Evolutionary conservation across 169 alveolate species (phyloP), one percentile per base, ranked within the genome.

Genomic region (Plasmodium sp.): DNA sequence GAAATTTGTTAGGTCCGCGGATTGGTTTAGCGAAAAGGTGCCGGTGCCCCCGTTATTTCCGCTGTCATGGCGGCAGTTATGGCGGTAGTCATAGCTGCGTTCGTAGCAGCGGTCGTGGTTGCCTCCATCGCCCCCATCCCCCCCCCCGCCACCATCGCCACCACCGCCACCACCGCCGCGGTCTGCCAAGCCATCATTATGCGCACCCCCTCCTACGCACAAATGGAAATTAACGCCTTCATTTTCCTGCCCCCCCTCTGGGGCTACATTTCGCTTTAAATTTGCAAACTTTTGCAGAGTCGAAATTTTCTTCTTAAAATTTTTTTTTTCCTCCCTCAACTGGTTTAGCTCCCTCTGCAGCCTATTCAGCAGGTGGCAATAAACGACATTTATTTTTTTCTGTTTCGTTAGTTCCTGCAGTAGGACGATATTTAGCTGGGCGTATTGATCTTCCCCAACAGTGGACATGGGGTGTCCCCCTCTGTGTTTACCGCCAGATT

Each of bases 351-450:
- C 82, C n/a, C 83, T 81, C 83, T 71, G 58, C 16, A 82, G 58
- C 33, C 75, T 74, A 82, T 43, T 82, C 75, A 92, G 54, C 45
- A 92, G 14, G 33, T 92, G 92, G 41, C 83, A 71, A 72, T 92
- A 92, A 81, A 92, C 72, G 58, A 92, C 27, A 43, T 92, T 81
- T 43, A 92, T 92, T 92, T 92, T 92, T 56, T 92, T 81, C 75
- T 92, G 92, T 18, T 82, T 81, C 58, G 39, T 81, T 41, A 92
- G 77, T 71, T 81, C 95, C 54, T 82, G 73, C 67, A 82, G 56
- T 82, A 92, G 54, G 5, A 92, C 83, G 43, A 81, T 92, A 72
- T 81, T 92, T 81, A 81, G 36, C 54, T 81, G 41, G 56, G 84
- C 54, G 62, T 92, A 48, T 82, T 92, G 72, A 71, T 92, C 80